Percentiles rank a stretch among this genome's conserved stretches.
Evolutionary conservation across 176 grass and related monocot species (phyloP).

Genomic region (Bonia amplexicaulis): DNA sequence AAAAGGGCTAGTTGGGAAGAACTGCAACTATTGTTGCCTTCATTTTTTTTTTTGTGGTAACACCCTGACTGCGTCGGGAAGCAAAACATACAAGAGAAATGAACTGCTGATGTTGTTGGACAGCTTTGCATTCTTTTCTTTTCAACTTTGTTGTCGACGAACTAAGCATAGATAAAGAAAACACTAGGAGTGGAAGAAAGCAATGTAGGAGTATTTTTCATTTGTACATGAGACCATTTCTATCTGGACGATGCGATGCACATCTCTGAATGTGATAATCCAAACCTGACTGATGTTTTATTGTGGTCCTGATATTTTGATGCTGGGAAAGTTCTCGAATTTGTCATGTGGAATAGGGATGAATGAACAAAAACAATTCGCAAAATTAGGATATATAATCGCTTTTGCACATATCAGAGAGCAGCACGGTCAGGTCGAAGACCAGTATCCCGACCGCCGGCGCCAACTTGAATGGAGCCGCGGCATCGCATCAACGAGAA

Average conservation of each 20-base stretch:
- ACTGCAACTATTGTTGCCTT: background rate
- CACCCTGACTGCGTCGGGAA: background rate
- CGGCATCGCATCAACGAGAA: background rate
- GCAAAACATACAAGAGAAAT: background rate
- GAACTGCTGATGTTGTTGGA: slow-evolving; percentile 11
- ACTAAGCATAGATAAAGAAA: background rate
- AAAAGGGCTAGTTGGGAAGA: background rate
- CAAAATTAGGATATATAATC: background rate
- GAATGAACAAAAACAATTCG: background rate
- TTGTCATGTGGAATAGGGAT: background rate
- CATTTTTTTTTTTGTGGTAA: background rate
- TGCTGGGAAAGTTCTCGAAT: background rate
- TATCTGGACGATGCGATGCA: background rate
- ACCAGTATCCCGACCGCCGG: background rate
- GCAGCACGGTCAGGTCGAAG: background rate
- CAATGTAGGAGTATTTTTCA: background rate
- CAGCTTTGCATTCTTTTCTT: background rate
- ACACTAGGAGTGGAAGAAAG: background rate
- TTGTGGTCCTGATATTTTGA: background rate
- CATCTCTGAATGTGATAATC: background rate
- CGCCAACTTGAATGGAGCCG: too few species aligned
- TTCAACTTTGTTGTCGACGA: background rate
- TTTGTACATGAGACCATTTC: background rate
- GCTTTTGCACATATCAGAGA: too few species aligned
- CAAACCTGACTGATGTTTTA: background rate